These are phyloP conservation scores for Tolypocladium pustulatum DNA, from an alignment of 2,329 filamentous ascomycete genomes.

Conservation along the genomic window DNA sequence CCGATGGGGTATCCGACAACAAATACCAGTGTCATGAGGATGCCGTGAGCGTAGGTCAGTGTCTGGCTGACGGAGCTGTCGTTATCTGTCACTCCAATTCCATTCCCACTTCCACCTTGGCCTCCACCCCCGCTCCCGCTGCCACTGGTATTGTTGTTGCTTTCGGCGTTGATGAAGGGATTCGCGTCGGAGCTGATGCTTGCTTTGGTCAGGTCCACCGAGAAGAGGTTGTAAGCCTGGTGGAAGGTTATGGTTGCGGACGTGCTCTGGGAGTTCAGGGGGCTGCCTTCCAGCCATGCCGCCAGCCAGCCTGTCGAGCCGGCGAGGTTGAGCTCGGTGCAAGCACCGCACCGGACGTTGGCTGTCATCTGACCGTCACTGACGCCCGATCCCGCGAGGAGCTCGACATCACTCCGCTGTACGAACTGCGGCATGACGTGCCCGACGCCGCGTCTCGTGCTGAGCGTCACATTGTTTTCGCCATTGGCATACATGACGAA, in stretches of 20 bases:
- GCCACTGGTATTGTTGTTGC: slow-evolving; percentile 1
- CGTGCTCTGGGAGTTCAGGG: slow-evolving; percentile 31
- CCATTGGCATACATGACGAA: slow-evolving; percentile 53
- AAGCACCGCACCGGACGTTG: slow-evolving; percentile 47
- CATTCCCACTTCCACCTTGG: slow-evolving; percentile 1
- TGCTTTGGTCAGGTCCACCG: slow-evolving; percentile 37
- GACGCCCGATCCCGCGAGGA: slow-evolving; percentile 51
- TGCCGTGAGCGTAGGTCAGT: slow-evolving; percentile 38
- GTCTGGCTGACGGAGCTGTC: slow-evolving; percentile 11
- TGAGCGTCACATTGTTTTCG: slow-evolving; percentile 49
- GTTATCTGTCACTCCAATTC: neutral
- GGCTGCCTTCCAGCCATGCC: slow-evolving; percentile 38
- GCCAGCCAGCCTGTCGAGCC: slow-evolving; percentile 38
- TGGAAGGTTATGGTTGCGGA: slow-evolving; percentile 33
- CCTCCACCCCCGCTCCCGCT: slow-evolving; percentile 3
- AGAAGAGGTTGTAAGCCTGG: slow-evolving; percentile 31
- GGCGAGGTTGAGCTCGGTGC: slow-evolving; percentile 33
- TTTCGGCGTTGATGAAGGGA: slow-evolving; percentile 31
- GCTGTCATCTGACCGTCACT: slow-evolving; percentile 42
- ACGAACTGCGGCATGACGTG: slow-evolving; percentile 38
- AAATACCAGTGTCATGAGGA: slow-evolving; percentile 51
- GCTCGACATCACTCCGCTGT: slow-evolving; percentile 31
- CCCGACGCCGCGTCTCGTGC: slow-evolving; percentile 38
- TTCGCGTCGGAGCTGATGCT: slow-evolving; percentile 36
- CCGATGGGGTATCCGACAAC: slow-evolving; percentile 50